Conservation (phyloP, 371 early-diverging fungal species). For the Sporodiniella umbellata region DNA sequence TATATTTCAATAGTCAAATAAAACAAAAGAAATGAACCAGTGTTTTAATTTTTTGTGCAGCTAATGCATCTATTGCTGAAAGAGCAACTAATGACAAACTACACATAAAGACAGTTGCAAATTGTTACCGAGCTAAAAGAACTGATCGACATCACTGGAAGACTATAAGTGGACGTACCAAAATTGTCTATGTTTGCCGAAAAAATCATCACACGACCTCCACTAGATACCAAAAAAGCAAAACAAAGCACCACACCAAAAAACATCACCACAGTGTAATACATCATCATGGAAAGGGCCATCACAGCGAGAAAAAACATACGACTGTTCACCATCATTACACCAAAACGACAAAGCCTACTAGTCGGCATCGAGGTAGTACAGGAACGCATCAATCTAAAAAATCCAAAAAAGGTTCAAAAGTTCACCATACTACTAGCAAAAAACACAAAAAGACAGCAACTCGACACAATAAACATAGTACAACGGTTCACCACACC, state of each 20-base stretch:
- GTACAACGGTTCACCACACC: too few species aligned
- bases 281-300: not conserved
- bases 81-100: too few species aligned
- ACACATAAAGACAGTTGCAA: conserved; percentile 5
- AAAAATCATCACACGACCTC: not conserved
- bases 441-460: too few species aligned
- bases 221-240: conserved; percentile 3
- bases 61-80: too few species aligned
- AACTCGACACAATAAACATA: too few species aligned
- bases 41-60: too few species aligned
- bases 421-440: too few species aligned
- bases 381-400: too few species aligned
- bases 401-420: too few species aligned
- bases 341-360: too few species aligned
- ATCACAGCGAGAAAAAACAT: not conserved
- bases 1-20: not conserved
- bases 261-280: conserved; percentile 1
- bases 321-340: not conserved
- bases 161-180: not conserved
- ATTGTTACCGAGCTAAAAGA: conserved; percentile 5
- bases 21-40: too few species aligned
- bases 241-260: conserved; percentile 2
- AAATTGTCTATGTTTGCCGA: conserved; percentile 10
- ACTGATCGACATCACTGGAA: not conserved
- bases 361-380: too few species aligned